Percentiles rank a stretch among this genome's conserved stretches.
These are phyloP conservation scores for Trypanosoma lewisi DNA, from an alignment of 208 protist genomes.

Conservation along the genomic window DNA sequence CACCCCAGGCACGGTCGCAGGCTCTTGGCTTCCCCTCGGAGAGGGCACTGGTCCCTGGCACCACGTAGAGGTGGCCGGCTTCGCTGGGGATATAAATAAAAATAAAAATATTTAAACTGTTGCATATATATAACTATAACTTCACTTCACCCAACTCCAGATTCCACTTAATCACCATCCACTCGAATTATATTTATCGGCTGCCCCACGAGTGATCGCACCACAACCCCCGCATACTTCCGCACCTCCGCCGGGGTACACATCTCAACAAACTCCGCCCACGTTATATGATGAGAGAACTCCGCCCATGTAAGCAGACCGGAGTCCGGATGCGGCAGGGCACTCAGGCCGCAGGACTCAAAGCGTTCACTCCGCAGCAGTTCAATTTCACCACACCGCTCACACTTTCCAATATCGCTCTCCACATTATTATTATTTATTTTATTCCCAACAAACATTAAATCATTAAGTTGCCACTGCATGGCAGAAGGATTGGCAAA, in stretches of 20 bases:
- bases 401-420: slow-evolving; percentile 23
- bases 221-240: slow-evolving; percentile 35
- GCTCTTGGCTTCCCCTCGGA: too few relatives aligned
- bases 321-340: slow-evolving; percentile 60
- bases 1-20: too few relatives aligned
- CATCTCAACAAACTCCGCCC: slow-evolving; percentile 65
- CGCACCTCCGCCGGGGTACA: slow-evolving; percentile 55
- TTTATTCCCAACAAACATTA: background rate
- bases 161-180: background rate
- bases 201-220: slow-evolving; percentile 31
- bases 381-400: slow-evolving; percentile 61
- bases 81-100: too few relatives aligned
- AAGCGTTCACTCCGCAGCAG: slow-evolving; percentile 35
- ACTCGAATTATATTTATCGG: slow-evolving; percentile 55
- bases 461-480: slow-evolving; percentile 18
- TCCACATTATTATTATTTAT: background rate
- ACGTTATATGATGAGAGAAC: slow-evolving; percentile 71
- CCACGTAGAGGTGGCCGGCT: too few relatives aligned
- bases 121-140: too few relatives aligned
- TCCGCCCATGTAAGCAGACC: slow-evolving; percentile 67
- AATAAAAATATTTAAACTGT: too few relatives aligned
- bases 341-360: slow-evolving; percentile 38
- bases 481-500: slow-evolving; percentile 15
- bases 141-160: slow-evolving; percentile 3
- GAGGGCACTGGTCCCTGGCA: too few relatives aligned